phyloP scores from a whole-genome alignment of 108 stramenopile species.

The Cyclotella kingstonii region DNA sequence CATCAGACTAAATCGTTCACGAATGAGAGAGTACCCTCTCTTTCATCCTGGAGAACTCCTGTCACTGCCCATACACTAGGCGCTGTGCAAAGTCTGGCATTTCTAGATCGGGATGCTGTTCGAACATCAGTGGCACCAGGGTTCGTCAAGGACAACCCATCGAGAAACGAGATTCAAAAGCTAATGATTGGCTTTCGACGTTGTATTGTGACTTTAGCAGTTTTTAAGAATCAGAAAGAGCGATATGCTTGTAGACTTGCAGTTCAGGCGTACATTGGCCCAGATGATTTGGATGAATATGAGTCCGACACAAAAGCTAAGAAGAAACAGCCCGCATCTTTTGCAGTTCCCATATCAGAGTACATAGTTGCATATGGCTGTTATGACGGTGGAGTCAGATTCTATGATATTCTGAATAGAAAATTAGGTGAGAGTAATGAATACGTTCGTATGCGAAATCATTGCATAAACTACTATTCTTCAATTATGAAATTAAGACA shows the following conservation, averaged over 20 bases:
- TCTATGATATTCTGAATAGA: slow-evolving; percentile 22
- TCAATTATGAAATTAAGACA: background rate
- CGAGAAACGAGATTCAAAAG: slow-evolving; percentile 6
- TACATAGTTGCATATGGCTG: slow-evolving; percentile 34
- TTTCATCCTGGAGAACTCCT: slow-evolving; percentile 1
- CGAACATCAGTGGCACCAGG: slow-evolving; percentile 5
- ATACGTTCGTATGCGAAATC: too few species aligned
- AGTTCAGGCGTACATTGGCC: slow-evolving; percentile 38
- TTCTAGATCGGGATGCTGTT: slow-evolving; percentile 32
- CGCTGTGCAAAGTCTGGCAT: slow-evolving; percentile 30
- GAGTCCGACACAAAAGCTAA: slow-evolving; percentile 10
- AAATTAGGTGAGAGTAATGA: slow-evolving; percentile 15
- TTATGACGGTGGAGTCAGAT: slow-evolving; percentile 41
- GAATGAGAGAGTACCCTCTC: background rate
- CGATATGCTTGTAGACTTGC: slow-evolving; percentile 11
- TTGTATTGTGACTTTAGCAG: slow-evolving; percentile 26
- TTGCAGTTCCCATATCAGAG: slow-evolving; percentile 39
- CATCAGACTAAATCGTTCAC: slow-evolving; percentile 2
- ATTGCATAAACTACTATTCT: background rate
- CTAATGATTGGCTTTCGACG: slow-evolving; percentile 39
- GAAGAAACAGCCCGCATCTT: slow-evolving; percentile 28
- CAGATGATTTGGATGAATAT: slow-evolving; percentile 20
- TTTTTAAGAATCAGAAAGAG: slow-evolving; percentile 22
- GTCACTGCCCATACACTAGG: slow-evolving; percentile 16
- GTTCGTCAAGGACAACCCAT: slow-evolving; percentile 14